phyloP scores from a whole-genome alignment of 805 yeast species.

The Pichia rugopelliculosa region DNA sequence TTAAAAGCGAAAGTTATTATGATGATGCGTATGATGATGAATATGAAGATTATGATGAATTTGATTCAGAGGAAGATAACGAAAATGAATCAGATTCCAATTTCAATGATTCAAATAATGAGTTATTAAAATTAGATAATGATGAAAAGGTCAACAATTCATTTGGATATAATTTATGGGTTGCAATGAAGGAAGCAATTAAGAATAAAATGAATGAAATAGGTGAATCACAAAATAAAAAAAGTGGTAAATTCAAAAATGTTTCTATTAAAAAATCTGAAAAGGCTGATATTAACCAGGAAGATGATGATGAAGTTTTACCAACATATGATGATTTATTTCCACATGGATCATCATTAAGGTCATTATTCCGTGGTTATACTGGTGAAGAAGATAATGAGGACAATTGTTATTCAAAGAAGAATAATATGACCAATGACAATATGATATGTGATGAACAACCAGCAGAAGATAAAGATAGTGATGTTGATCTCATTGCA shows the following conservation, averaged over 20 bases:
- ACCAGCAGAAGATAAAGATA: not conserved
- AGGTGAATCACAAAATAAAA: not conserved
- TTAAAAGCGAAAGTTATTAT: not conserved
- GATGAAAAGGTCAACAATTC: constrained; percentile 11
- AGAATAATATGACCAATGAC: not conserved
- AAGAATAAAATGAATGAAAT: constrained; percentile 12
- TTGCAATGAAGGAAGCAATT: constrained; percentile 25
- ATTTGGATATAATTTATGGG: constrained; percentile 24
- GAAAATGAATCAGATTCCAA: constrained; percentile 10
- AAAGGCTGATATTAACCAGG: constrained; percentile 15
- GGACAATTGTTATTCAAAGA: not conserved
- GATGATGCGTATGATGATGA: constrained; percentile 1
- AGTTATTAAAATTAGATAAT: not conserved
- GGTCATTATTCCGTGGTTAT: constrained; percentile 23
- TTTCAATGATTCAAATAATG: not conserved
- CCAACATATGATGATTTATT: constrained; percentile 73
- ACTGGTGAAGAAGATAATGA: constrained; percentile 12
- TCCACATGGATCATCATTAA: constrained; percentile 40
- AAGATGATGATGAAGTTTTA: constrained; percentile 37
- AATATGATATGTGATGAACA: not conserved
- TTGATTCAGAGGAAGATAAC: constrained; percentile 7
- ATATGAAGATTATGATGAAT: constrained; percentile 9
- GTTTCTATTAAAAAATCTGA: not conserved
- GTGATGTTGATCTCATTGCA: constrained; percentile 14
- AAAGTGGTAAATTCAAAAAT: not conserved